A percentile compares a stretch with the other conserved stretches of the same genome.
These are phyloP conservation scores for Colletotrichum sp. DNA, from an alignment of 2,329 filamentous ascomycete genomes.

Conservation along the genomic window DNA sequence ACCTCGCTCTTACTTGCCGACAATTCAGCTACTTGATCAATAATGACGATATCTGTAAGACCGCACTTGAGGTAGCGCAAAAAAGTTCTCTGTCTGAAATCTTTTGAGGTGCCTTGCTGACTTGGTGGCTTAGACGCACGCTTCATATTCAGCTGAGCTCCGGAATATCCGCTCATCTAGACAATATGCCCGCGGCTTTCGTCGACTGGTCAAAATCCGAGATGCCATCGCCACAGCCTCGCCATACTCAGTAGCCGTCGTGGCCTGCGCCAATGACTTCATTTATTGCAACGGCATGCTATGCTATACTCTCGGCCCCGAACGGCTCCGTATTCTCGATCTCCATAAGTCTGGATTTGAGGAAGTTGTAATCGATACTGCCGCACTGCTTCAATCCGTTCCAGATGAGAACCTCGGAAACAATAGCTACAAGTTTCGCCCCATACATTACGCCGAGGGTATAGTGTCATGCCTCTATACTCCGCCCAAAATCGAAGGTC, in stretches of 20 bases:
- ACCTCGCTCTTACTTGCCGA: constrained; percentile 57
- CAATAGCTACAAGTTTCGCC: constrained; percentile 51
- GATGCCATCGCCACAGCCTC: constrained; percentile 63
- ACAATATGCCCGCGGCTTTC: constrained; percentile 57
- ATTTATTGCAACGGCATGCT: constrained; percentile 68
- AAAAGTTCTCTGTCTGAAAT: background rate
- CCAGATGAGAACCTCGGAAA: constrained; percentile 6
- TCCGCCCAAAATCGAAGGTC: constrained; percentile 35
- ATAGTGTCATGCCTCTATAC: constrained; percentile 64
- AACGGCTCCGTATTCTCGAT: constrained; percentile 61
- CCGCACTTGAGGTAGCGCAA: constrained; percentile 59
- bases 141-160: constrained; percentile 26
- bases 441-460: constrained; percentile 62
- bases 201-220: constrained; percentile 65
- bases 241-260: constrained; percentile 65
- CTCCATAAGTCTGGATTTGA: constrained; percentile 51
- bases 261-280: constrained; percentile 67
- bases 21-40: constrained; percentile 55
- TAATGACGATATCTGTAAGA: constrained; percentile 61
- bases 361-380: constrained; percentile 59
- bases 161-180: constrained; percentile 20
- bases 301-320: constrained; percentile 60
- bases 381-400: constrained; percentile 10
- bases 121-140: constrained; percentile 22
- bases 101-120: constrained; percentile 18